phyloP scores from a whole-genome alignment of 2,329 filamentous ascomycete genomes.

The Juglanconis oblonga region DNA sequence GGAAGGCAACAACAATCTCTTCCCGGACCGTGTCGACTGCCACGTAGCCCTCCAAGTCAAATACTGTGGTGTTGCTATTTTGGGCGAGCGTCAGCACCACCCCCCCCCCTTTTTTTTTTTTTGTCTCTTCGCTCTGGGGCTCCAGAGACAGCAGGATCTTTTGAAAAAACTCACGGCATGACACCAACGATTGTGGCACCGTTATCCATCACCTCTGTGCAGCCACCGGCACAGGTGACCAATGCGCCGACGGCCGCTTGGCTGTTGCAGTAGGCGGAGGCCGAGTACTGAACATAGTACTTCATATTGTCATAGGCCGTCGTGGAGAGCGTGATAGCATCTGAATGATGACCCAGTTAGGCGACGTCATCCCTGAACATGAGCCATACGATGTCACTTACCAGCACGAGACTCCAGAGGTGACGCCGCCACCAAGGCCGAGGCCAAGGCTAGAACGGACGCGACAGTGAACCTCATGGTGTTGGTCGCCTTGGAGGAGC shows the following conservation, averaged over 20 bases:
- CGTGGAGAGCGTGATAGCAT: constrained; percentile 25
- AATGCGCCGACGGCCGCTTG: constrained; percentile 33
- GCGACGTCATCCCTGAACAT: not conserved
- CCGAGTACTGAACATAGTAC: constrained; percentile 51
- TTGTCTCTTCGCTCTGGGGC: too few species aligned
- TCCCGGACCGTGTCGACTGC: constrained; percentile 45
- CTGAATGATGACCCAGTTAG: constrained; percentile 13
- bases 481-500: not conserved
- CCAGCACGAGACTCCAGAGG: constrained; percentile 9
- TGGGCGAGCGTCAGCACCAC: not conserved
- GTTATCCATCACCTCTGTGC: constrained; percentile 41
- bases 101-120: too few species aligned
- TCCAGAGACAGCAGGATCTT: not conserved
- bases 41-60: constrained; percentile 46
- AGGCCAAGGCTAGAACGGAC: constrained; percentile 7
- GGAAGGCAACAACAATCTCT: constrained; percentile 58
- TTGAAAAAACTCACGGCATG: constrained; percentile 32
- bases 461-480: constrained; percentile 11
- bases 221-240: constrained; percentile 44
- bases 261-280: constrained; percentile 53
- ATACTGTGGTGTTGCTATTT: constrained; percentile 20
- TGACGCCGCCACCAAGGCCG: constrained; percentile 11
- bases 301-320: constrained; percentile 37
- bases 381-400: not conserved
- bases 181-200: constrained; percentile 41